phyloP scores from a whole-genome alignment of 1,284 basidiomycete species.

The Ceratobasidium sp. region DNA sequence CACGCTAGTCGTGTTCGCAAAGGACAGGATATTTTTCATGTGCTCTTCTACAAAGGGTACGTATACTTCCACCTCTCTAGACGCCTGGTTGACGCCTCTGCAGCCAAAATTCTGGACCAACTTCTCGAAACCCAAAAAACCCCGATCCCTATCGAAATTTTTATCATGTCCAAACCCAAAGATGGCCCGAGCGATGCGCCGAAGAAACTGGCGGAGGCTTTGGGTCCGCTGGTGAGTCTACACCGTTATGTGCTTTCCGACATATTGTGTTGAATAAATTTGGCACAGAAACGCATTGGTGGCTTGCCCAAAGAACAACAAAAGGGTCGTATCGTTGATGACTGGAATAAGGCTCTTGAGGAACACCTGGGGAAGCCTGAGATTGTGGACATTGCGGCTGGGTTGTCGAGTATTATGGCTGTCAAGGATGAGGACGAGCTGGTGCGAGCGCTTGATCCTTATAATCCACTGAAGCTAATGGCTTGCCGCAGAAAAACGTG shows the following conservation, averaged over 20 bases:
- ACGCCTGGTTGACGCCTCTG: constrained; percentile 34
- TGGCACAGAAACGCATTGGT: constrained; percentile 66
- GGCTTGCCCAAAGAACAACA: constrained; percentile 78
- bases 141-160: constrained; percentile 67
- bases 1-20: constrained; percentile 85
- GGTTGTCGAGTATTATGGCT: constrained; percentile 80
- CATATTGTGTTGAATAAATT: constrained; percentile 2
- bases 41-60: constrained; percentile 94
- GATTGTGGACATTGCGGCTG: constrained; percentile 76
- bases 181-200: constrained; percentile 74
- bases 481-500: constrained; percentile 68
- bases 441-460: constrained; percentile 57
- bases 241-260: not conserved
- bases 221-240: constrained; percentile 11
- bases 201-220: constrained; percentile 65
- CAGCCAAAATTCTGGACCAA: constrained; percentile 79
- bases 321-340: constrained; percentile 78
- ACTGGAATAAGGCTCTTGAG: constrained; percentile 74
- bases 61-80: constrained; percentile 41
- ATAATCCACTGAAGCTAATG: not conserved
- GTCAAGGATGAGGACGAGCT: constrained; percentile 92
- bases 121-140: constrained; percentile 61
- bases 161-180: constrained; percentile 75
- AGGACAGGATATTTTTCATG: constrained; percentile 77
- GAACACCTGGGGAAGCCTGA: constrained; percentile 64